These are phyloP conservation scores for Tolypocladium amazonense DNA, from an alignment of 2,329 filamentous ascomycete genomes.

Conservation along the genomic window DNA sequence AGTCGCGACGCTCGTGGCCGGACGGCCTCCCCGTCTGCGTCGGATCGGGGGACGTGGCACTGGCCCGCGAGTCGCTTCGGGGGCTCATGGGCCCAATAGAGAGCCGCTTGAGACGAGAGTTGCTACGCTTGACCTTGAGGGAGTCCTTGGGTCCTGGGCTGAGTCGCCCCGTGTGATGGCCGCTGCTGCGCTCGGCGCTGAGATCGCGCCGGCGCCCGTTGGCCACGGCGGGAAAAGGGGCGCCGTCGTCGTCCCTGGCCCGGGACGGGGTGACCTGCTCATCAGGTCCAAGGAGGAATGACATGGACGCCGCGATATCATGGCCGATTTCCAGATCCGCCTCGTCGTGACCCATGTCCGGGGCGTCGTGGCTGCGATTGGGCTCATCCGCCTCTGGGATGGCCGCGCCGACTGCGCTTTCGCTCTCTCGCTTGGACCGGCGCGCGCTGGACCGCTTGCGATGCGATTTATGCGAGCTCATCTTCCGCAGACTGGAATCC, in stretches of 20 bases:
- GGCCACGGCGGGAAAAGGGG: conserved; percentile 58
- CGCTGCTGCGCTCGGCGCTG: conserved; percentile 33
- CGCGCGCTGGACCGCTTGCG: conserved; percentile 42
- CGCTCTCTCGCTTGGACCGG: conserved; percentile 37
- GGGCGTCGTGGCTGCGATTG: conserved; percentile 7
- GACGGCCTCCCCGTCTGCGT: conserved; percentile 23
- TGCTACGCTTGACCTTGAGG: conserved; percentile 40
- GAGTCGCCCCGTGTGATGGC: conserved; percentile 35
- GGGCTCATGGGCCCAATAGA: conserved; percentile 37
- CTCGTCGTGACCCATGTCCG: conserved; percentile 9
- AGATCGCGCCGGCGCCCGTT: conserved; percentile 45
- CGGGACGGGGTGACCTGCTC: conserved; percentile 10
- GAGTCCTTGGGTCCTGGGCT: conserved; percentile 37
- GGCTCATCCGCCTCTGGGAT: conserved; percentile 33
- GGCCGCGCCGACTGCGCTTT: conserved; percentile 20
- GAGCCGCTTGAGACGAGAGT: conserved; percentile 47
- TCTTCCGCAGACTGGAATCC: conserved; percentile 57
- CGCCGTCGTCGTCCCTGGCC: conserved; percentile 41
- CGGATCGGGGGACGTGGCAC: conserved; percentile 16
- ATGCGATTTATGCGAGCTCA: conserved; percentile 26
- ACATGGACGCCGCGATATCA: conserved; percentile 1
- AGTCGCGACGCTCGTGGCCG: conserved; percentile 63
- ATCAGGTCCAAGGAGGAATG: conserved; percentile 12
- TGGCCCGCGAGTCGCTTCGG: conserved; percentile 24
- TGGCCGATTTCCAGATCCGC: conserved; percentile 2